Percentiles rank a stretch among this genome's conserved stretches.
phyloP scores from a whole-genome alignment of 805 yeast genomes.

The Candida boidinii region DNA sequence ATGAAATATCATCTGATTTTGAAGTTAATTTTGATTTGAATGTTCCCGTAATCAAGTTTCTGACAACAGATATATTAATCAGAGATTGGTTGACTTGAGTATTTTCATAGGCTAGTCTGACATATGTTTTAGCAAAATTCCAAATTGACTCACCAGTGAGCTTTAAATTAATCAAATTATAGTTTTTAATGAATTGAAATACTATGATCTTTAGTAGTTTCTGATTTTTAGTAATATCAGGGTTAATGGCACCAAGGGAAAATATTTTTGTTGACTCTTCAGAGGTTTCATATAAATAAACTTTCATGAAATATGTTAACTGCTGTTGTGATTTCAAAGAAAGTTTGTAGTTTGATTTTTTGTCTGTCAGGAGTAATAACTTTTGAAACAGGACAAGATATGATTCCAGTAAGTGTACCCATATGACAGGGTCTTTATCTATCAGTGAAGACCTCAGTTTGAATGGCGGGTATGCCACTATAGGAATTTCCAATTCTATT shows the following conservation, averaged over 20 bases:
- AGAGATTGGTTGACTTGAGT: constrained; percentile 19
- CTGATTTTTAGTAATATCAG: constrained; percentile 52
- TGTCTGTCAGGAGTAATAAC: constrained; percentile 24
- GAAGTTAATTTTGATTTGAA: constrained; percentile 38
- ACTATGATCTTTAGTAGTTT: constrained; percentile 38
- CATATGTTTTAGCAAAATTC: constrained; percentile 54
- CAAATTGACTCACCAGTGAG: constrained; percentile 55
- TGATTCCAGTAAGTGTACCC: constrained; percentile 64
- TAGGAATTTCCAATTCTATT: constrained; percentile 34
- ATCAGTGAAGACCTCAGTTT: constrained; percentile 65
- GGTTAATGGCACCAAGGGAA: constrained; percentile 65
- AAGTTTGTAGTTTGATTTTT: constrained; percentile 29
- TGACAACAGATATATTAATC: constrained; percentile 27
- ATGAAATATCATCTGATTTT: constrained; percentile 40
- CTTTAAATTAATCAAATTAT: constrained; percentile 48
- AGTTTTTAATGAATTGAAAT: constrained; percentile 38
- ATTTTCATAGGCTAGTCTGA: constrained; percentile 24
- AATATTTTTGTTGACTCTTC: constrained; percentile 53
- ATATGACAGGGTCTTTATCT: constrained; percentile 77
- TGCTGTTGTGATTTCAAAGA: constrained; percentile 52
- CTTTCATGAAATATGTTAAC: constrained; percentile 44
- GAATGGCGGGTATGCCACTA: constrained; percentile 70
- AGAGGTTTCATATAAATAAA: constrained; percentile 52
- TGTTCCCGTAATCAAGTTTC: constrained; percentile 49
- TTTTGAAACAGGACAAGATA: constrained; percentile 47